Conservation (phyloP, 192 early-diverging fungal genomes). For the Chytriomyces sp. region DNA sequence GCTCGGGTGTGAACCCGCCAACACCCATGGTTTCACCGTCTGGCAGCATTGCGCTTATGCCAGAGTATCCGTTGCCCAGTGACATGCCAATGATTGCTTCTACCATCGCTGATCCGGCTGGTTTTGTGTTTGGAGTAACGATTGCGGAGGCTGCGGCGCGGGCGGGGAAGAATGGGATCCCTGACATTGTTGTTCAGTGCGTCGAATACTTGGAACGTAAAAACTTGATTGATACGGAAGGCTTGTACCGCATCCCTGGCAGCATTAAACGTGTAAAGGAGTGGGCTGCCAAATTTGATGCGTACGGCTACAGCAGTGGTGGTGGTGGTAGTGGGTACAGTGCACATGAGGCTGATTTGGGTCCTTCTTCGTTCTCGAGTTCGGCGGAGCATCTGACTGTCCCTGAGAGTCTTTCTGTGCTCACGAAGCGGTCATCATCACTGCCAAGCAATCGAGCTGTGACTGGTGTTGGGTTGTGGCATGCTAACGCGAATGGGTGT, state of each 20-base stretch:
- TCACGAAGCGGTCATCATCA: no score
- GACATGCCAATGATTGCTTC: background rate
- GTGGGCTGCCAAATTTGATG: slow-evolving; percentile 26
- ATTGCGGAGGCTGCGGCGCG: slow-evolving; percentile 1
- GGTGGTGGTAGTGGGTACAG: background rate
- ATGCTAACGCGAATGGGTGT: background rate
- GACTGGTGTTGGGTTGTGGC: slow-evolving; percentile 15
- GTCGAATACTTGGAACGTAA: slow-evolving; percentile 6
- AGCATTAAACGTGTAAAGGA: slow-evolving; percentile 36
- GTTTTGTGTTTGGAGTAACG: slow-evolving; percentile 20
- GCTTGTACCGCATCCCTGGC: slow-evolving; percentile 45
- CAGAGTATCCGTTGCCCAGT: no score
- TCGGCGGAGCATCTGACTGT: background rate
- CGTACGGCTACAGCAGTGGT: background rate
- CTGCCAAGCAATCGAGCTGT: background rate
- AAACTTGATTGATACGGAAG: slow-evolving; percentile 31
- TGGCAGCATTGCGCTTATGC: no score
- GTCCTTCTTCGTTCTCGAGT: background rate
- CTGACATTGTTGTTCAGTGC: slow-evolving; percentile 29
- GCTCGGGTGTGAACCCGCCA: no score
- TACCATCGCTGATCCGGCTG: background rate
- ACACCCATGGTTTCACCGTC: no score
- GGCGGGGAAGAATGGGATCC: slow-evolving; percentile 29
- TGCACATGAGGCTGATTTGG: background rate
- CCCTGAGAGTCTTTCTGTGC: background rate